A percentile compares a stretch with the other conserved stretches of the same genome.
Evolutionary conservation across 345 rosid species (phyloP).

Genomic region (Boechera stricta): DNA sequence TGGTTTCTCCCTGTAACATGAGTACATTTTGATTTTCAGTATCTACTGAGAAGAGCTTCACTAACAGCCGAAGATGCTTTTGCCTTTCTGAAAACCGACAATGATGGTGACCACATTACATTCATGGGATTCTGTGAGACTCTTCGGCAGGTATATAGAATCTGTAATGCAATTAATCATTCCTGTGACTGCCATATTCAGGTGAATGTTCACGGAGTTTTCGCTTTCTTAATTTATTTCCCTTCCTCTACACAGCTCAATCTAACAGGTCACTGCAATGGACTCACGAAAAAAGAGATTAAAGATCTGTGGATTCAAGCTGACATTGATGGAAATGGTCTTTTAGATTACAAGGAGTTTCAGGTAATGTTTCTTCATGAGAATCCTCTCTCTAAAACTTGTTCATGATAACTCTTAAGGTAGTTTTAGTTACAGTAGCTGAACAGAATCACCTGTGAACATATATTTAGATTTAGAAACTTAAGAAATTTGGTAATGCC

Average conservation of each 20-base stretch:
- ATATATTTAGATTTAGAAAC: no score
- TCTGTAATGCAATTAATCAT: neutral
- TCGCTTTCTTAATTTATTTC: neutral
- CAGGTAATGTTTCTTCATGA: constrained; percentile 56
- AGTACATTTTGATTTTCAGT: constrained; percentile 53
- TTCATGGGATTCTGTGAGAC: constrained; percentile 78
- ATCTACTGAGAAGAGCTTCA: constrained; percentile 67
- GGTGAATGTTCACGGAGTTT: constrained; percentile 9
- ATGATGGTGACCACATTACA: constrained; percentile 61
- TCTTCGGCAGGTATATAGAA: constrained; percentile 68
- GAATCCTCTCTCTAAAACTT: neutral
- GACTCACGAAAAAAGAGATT: constrained; percentile 75
- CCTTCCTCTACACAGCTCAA: constrained; percentile 57
- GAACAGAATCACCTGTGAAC: no score
- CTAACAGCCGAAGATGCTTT: constrained; percentile 76
- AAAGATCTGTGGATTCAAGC: constrained; percentile 84
- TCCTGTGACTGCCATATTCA: neutral
- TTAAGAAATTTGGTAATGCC: neutral
- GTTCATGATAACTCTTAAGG: neutral
- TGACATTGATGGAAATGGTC: constrained; percentile 75
- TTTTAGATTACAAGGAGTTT: constrained; percentile 80
- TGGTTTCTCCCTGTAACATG: constrained; percentile 37
- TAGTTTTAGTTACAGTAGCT: neutral
- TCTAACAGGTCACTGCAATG: constrained; percentile 71
- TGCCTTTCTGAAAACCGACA: constrained; percentile 72